These are phyloP conservation scores for Podaxis pistillaris DNA, from an alignment of 768 basidiomycete species.

Conservation along the genomic window DNA sequence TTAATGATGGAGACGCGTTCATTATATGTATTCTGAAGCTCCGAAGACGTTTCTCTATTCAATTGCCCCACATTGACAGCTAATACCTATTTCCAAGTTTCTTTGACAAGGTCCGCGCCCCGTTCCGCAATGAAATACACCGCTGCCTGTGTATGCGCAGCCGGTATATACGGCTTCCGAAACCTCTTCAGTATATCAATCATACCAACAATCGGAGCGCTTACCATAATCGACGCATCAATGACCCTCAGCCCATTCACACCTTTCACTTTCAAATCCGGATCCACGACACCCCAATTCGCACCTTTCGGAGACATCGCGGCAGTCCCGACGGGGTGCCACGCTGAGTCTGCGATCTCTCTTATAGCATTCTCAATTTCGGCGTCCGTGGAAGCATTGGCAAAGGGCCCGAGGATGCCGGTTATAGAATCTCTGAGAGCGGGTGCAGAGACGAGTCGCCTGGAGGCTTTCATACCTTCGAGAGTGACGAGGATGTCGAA, in stretches of 20 bases:
- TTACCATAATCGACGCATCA: constrained; percentile 17
- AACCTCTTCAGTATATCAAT: background rate
- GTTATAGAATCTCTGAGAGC: constrained; percentile 19
- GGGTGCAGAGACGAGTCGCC: constrained; percentile 20
- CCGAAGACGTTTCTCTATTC: too few relatives aligned
- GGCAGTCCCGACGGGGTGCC: constrained; percentile 11
- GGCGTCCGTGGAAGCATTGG: constrained; percentile 2
- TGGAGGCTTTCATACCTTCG: constrained; percentile 19
- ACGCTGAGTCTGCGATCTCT: background rate
- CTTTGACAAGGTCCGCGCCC: constrained; percentile 9
- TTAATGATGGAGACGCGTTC: too few relatives aligned
- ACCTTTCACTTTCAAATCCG: constrained; percentile 17
- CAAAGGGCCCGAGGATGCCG: constrained; percentile 1
- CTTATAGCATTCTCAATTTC: constrained; percentile 11
- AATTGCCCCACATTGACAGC: too few relatives aligned
- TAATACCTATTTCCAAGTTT: background rate
- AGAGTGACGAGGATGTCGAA: constrained; percentile 24
- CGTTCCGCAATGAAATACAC: constrained; percentile 16
- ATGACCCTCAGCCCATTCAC: constrained; percentile 13
- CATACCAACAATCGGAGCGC: background rate
- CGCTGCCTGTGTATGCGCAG: background rate
- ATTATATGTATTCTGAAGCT: too few relatives aligned
- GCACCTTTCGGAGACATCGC: constrained; percentile 16
- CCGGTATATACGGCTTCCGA: background rate
- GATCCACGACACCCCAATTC: constrained; percentile 15